phyloP scores from a whole-genome alignment of 441 rosid genomes.

The Pelargonium fulgidum region DNA sequence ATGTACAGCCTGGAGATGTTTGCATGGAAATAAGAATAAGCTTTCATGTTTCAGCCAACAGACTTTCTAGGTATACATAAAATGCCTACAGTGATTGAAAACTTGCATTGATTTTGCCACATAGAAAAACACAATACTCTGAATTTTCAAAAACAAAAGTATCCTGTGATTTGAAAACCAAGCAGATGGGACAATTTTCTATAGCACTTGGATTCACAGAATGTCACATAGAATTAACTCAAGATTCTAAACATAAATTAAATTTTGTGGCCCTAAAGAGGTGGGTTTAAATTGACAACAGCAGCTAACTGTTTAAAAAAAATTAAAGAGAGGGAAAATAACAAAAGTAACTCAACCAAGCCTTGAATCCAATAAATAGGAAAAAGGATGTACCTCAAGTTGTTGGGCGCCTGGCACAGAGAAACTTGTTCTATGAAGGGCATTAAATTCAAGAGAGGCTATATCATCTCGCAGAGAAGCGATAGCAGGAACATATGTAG shows the following conservation, averaged over 20 bases:
- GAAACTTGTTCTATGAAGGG: slow-evolving; percentile 27
- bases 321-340: not conserved
- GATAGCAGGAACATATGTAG: slow-evolving; percentile 48
- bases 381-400: not conserved
- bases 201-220: not conserved
- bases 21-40: not conserved
- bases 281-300: not conserved
- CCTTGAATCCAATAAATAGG: not conserved
- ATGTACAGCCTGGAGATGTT: slow-evolving; percentile 30
- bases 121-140: not conserved
- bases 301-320: not conserved
- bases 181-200: not conserved
- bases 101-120: slow-evolving; percentile 4
- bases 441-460: slow-evolving; percentile 38
- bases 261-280: not conserved
- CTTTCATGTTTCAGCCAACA: slow-evolving; percentile 3
- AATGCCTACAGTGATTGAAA: not conserved
- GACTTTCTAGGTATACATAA: not conserved
- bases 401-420: not conserved
- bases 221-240: not conserved
- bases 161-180: not conserved
- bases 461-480: slow-evolving; percentile 38
- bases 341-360: too few relatives aligned
- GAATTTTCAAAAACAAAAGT: not conserved
- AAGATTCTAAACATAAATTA: not conserved